These are phyloP conservation scores for Gossypium anomalum DNA, from an alignment of 345 rosid species.

Conservation along the genomic window DNA sequence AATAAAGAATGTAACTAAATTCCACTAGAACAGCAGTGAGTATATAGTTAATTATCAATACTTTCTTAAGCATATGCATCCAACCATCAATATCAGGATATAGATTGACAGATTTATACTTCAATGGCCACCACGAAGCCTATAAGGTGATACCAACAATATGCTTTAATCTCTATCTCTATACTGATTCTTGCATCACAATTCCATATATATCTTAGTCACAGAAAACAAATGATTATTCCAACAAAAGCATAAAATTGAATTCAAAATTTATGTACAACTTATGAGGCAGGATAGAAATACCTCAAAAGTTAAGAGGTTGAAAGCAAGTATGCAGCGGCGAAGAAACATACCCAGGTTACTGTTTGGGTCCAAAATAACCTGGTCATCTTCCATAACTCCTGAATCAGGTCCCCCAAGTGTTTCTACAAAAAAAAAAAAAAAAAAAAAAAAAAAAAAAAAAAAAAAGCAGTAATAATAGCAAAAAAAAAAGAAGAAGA, in stretches of 20 bases:
- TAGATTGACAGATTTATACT: background rate
- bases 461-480: conserved; percentile 2
- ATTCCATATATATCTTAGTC: background rate
- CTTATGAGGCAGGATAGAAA: background rate
- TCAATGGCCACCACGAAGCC: background rate
- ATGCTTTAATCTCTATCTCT: background rate
- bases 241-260: background rate
- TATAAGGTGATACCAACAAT: background rate
- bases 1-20: background rate
- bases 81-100: background rate
- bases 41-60: background rate
- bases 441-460: background rate
- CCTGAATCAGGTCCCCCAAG: conserved; percentile 69
- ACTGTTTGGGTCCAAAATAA: conserved; percentile 78
- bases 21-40: background rate
- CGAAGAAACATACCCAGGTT: conserved; percentile 84
- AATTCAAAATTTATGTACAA: background rate
- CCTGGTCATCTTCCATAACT: conserved; percentile 67
- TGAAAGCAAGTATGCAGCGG: conserved; percentile 81
- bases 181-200: background rate
- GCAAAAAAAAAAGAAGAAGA: background rate
- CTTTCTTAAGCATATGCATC: background rate
- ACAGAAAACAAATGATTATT: background rate
- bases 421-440: conserved; percentile 42
- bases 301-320: conserved; percentile 81